phyloP scores from a whole-genome alignment of 1,139 yeast species.

The Hansenula anomala region DNA sequence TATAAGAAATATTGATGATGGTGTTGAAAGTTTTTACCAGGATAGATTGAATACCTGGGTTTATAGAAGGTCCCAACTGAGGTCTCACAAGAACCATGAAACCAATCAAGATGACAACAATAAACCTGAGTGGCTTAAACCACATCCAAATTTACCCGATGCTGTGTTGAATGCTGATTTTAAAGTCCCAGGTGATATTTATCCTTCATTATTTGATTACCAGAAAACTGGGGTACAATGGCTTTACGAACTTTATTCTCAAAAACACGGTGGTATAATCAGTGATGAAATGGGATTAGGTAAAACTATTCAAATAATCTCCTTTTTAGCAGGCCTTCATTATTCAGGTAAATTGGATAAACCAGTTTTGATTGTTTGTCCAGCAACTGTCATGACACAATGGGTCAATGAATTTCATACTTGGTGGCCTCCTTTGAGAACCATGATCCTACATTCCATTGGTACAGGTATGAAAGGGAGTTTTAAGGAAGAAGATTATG shows the following conservation, averaged over 20 bases:
- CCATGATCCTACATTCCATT: conserved; percentile 83
- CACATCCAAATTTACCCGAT: conserved; percentile 77
- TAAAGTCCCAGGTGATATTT: conserved; percentile 85
- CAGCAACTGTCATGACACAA: conserved; percentile 92
- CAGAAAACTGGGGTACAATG: conserved; percentile 90
- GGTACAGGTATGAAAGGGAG: conserved; percentile 75
- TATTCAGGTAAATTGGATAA: conserved; percentile 70
- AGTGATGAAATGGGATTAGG: conserved; percentile 99
- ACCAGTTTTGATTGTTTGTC: conserved; percentile 87
- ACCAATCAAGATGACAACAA: conserved; percentile 17
- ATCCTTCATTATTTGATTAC: conserved; percentile 81
- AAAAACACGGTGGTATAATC: conserved; percentile 87
- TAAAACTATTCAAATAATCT: conserved; percentile 86
- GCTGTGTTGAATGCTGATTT: conserved; percentile 67
- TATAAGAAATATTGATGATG: conserved; percentile 66
- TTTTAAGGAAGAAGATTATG: conserved; percentile 42
- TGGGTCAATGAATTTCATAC: conserved; percentile 95
- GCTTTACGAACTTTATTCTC: conserved; percentile 77
- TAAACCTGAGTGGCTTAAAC: conserved; percentile 50
- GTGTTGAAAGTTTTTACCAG: conserved; percentile 62
- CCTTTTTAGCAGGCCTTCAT: conserved; percentile 87
- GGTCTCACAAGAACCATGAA: conserved; percentile 16
- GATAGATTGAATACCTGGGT: conserved; percentile 59
- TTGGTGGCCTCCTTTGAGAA: conserved; percentile 97
- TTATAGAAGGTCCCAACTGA: conserved; percentile 34